These are phyloP conservation scores for Cyclotella cryptica DNA, from an alignment of 108 stramenopile genomes.

Conservation along the genomic window DNA sequence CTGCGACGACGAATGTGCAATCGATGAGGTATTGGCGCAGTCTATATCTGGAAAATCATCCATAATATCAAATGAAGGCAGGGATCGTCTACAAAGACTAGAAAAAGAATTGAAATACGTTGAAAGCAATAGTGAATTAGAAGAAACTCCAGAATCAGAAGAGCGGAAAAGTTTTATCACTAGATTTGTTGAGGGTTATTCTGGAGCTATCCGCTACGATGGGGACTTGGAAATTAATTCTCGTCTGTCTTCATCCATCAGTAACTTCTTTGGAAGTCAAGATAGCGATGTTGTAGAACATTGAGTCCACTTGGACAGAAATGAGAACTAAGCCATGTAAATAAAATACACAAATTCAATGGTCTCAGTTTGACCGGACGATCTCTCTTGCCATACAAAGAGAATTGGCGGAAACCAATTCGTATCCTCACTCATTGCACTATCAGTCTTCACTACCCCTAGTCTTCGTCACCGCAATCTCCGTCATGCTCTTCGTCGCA, in stretches of 20 bases:
- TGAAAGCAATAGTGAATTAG: conserved; percentile 26
- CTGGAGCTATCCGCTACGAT: conserved; percentile 63
- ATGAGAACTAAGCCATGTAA: too few species aligned
- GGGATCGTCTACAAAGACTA: conserved; percentile 39
- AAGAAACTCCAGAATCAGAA: conserved; percentile 9
- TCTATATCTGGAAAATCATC: conserved; percentile 25
- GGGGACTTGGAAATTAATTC: conserved; percentile 63
- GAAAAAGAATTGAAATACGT: conserved; percentile 49
- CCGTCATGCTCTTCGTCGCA: conserved; percentile 73
- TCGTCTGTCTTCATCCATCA: conserved; percentile 71
- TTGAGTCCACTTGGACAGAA: too few species aligned
- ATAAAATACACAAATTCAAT: too few species aligned
- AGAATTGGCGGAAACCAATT: too few species aligned
- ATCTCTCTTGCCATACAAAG: too few species aligned
- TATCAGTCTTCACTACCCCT: neutral
- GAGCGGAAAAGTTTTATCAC: conserved; percentile 70
- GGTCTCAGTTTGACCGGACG: too few species aligned
- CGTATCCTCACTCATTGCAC: too few species aligned
- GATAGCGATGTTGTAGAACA: conserved; percentile 19
- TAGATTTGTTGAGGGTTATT: conserved; percentile 88
- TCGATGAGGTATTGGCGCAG: conserved; percentile 19
- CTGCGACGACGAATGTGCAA: conserved; percentile 1
- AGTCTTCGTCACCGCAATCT: conserved; percentile 54
- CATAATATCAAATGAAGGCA: conserved; percentile 40
- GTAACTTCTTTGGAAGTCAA: conserved; percentile 78